Percentiles rank a stretch among this genome's conserved stretches.
Evolutionary conservation across 78 protist genomes (phyloP).

Genomic region (Acrasis kona): DNA sequence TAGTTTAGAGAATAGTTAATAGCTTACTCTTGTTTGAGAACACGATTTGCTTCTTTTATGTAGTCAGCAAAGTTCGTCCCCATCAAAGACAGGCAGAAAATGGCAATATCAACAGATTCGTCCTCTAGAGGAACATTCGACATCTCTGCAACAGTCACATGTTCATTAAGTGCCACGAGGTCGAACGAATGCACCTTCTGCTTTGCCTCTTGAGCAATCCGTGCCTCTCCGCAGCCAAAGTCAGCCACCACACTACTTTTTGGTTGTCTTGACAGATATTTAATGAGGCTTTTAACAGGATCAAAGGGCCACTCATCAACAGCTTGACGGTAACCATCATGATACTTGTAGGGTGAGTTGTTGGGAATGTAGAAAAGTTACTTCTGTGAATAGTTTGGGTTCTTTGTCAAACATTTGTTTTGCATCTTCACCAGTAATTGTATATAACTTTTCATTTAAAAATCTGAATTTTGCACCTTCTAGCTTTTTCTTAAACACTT

Average conservation of each 20-base stretch:
- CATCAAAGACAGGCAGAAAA: conserved; percentile 73
- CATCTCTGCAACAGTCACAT: conserved; percentile 67
- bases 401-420: conserved; percentile 30
- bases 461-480: conserved; percentile 36
- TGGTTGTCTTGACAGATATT: not conserved
- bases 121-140: conserved; percentile 52
- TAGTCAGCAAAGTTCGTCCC: conserved; percentile 66
- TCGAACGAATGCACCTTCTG: conserved; percentile 72
- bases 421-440: conserved; percentile 31
- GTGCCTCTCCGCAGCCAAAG: conserved; percentile 85
- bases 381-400: conserved; percentile 30
- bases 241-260: conserved; percentile 46
- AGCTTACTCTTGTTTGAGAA: conserved; percentile 1
- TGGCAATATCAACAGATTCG: conserved; percentile 40
- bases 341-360: conserved; percentile 28
- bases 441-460: conserved; percentile 73
- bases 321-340: conserved; percentile 49
- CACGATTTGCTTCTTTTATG: conserved; percentile 57
- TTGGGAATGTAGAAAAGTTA: not conserved
- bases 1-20: not conserved
- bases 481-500: not conserved
- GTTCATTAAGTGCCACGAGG: conserved; percentile 53
- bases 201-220: conserved; percentile 8
- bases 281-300: conserved; percentile 54
- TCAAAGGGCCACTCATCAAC: conserved; percentile 66